phyloP scores from a whole-genome alignment of 1,139 yeast species.

The Saccharomycopsis hybrid region DNA sequence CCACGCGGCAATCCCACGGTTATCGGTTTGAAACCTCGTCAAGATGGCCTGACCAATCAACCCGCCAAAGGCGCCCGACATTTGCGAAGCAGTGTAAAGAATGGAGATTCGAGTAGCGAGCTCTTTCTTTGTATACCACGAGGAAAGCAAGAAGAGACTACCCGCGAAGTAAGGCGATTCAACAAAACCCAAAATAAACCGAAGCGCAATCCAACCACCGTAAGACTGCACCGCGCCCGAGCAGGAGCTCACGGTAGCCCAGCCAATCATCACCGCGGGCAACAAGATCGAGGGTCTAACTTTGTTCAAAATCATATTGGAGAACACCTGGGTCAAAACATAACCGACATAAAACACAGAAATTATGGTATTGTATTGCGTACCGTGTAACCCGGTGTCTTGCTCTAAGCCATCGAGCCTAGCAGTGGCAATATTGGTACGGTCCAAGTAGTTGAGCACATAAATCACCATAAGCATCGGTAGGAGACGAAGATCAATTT shows the following conservation, averaged over 20 bases:
- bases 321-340: constrained; percentile 53
- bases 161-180: constrained; percentile 51
- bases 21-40: constrained; percentile 22
- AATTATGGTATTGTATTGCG: constrained; percentile 49
- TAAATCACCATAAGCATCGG: constrained; percentile 46
- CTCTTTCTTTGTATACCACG: constrained; percentile 46
- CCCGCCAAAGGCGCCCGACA: constrained; percentile 57
- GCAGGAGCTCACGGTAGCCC: constrained; percentile 51
- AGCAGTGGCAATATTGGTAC: constrained; percentile 57
- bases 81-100: constrained; percentile 51
- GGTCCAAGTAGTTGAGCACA: constrained; percentile 52
- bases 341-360: constrained; percentile 58
- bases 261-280: constrained; percentile 42
- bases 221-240: constrained; percentile 33
- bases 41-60: constrained; percentile 45
- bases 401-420: constrained; percentile 50
- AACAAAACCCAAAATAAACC: constrained; percentile 38
- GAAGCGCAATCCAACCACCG: constrained; percentile 35
- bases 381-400: constrained; percentile 44
- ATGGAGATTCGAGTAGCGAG: constrained; percentile 50
- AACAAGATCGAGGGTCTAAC: constrained; percentile 46
- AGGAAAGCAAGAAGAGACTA: constrained; percentile 41
- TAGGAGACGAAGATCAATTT: constrained; percentile 47
- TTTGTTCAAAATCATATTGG: constrained; percentile 40
- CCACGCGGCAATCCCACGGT: constrained; percentile 43